A percentile compares a stretch with the other conserved stretches of the same genome.
phyloP scores from a whole-genome alignment of 2,329 filamentous ascomycete genomes.

The Cordyceps fumosorosea region DNA sequence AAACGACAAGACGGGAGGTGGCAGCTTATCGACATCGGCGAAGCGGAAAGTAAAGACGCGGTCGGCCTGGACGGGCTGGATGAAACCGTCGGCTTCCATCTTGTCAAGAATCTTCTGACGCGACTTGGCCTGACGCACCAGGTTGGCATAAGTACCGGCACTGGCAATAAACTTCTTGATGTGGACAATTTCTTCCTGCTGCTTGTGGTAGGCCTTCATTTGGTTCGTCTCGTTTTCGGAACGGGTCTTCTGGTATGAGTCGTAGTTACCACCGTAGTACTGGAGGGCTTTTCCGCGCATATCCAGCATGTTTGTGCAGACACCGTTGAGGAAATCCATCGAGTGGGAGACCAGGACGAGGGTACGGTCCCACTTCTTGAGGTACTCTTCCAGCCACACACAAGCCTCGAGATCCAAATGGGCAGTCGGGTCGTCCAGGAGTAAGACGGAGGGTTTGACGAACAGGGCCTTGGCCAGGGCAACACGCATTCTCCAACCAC shows the following conservation, averaged over 20 bases:
- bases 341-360: conserved; percentile 95
- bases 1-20: conserved; percentile 90
- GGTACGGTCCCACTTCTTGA: conserved; percentile 99
- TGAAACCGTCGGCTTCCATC: conserved; percentile 99
- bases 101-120: conserved; percentile 99
- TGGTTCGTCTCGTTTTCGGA: conserved; percentile 95
- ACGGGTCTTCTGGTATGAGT: conserved; percentile 93
- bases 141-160: conserved; percentile 98
- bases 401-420: conserved; percentile 99
- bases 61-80: conserved; percentile 80
- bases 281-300: conserved; percentile 84
- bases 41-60: conserved; percentile 96
- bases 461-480: conserved; percentile 96
- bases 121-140: conserved; percentile 98
- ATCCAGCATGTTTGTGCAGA: conserved; percentile 97
- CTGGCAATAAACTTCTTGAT: conserved; percentile 99
- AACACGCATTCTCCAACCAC: conserved; percentile 99
- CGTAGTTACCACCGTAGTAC: conserved; percentile 99
- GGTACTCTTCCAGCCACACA: conserved; percentile 98
- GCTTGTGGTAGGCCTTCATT: conserved; percentile 98
- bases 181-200: conserved; percentile 97
- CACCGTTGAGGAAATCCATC: conserved; percentile 98
- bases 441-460: conserved; percentile 90
- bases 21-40: conserved; percentile 98
- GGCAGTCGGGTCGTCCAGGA: conserved; percentile 96